Conservation (phyloP, 345 rosid species). For the Citrus unshiu region DNA sequence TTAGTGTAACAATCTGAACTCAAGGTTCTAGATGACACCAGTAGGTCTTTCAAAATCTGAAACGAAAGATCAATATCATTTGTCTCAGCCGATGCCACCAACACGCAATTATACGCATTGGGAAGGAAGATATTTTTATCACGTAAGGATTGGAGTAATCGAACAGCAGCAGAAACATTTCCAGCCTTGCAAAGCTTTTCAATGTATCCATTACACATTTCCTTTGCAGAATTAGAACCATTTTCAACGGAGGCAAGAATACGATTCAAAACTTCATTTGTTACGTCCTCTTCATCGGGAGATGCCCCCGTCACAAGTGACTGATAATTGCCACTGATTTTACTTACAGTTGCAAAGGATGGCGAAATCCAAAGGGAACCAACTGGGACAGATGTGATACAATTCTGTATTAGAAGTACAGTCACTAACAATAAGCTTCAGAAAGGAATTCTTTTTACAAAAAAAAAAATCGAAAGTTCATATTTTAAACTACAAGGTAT, state of each 20-base stretch:
- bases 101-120: constrained; percentile 31
- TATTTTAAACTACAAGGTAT: neutral
- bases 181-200: constrained; percentile 46
- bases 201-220: constrained; percentile 28
- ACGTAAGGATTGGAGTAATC: constrained; percentile 38
- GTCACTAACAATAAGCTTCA: constrained; percentile 11
- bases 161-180: constrained; percentile 41
- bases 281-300: constrained; percentile 29
- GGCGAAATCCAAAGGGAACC: constrained; percentile 27
- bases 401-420: constrained; percentile 43
- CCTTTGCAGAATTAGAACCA: constrained; percentile 22
- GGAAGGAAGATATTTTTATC: constrained; percentile 37
- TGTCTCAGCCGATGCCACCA: constrained; percentile 38
- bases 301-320: constrained; percentile 28
- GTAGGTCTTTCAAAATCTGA: constrained; percentile 42
- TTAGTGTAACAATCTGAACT: constrained; percentile 47
- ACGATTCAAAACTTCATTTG: constrained; percentile 28
- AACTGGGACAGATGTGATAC: constrained; percentile 32
- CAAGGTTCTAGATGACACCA: constrained; percentile 38
- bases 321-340: constrained; percentile 20
- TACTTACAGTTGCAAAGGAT: constrained; percentile 15
- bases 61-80: constrained; percentile 30
- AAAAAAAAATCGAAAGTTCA: neutral
- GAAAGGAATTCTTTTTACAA: neutral
- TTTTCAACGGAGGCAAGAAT: constrained; percentile 26